These are phyloP conservation scores for Circinella umbellata DNA, from an alignment of 371 early-diverging fungal genomes.

Conservation along the genomic window DNA sequence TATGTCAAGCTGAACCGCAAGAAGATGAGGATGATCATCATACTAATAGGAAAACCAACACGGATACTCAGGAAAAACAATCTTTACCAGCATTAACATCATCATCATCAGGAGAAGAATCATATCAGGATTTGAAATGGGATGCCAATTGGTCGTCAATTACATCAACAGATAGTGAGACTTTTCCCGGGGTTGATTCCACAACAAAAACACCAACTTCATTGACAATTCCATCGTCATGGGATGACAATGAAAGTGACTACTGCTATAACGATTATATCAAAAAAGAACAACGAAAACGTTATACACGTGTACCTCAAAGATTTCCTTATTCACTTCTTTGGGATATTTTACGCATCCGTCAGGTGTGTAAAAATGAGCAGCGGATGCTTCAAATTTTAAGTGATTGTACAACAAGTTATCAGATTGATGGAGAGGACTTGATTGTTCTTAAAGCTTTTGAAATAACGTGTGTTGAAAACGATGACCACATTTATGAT, in stretches of 20 bases:
- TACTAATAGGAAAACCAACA: neutral
- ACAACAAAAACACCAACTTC: too few species aligned
- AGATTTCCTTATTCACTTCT: conserved; percentile 20
- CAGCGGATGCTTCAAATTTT: conserved; percentile 23
- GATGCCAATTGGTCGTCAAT: too few species aligned
- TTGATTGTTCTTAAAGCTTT: conserved; percentile 19
- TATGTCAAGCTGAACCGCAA: conserved; percentile 27
- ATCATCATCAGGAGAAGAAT: neutral
- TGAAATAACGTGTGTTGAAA: conserved; percentile 1
- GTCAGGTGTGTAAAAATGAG: conserved; percentile 32
- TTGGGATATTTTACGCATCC: conserved; percentile 38
- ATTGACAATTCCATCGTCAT: too few species aligned
- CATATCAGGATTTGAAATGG: too few species aligned
- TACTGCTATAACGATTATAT: too few species aligned
- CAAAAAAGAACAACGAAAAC: neutral
- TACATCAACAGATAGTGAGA: too few species aligned
- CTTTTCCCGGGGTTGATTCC: too few species aligned
- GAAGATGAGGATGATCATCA: neutral
- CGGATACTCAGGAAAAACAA: neutral
- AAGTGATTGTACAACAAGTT: conserved; percentile 6
- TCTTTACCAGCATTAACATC: neutral
- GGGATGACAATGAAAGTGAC: too few species aligned
- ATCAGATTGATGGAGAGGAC: conserved; percentile 18
- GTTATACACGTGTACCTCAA: conserved; percentile 18
- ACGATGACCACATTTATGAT: neutral